phyloP scores from a whole-genome alignment of 2,329 filamentous ascomycete species.

The Colletotrichum truncatum region DNA sequence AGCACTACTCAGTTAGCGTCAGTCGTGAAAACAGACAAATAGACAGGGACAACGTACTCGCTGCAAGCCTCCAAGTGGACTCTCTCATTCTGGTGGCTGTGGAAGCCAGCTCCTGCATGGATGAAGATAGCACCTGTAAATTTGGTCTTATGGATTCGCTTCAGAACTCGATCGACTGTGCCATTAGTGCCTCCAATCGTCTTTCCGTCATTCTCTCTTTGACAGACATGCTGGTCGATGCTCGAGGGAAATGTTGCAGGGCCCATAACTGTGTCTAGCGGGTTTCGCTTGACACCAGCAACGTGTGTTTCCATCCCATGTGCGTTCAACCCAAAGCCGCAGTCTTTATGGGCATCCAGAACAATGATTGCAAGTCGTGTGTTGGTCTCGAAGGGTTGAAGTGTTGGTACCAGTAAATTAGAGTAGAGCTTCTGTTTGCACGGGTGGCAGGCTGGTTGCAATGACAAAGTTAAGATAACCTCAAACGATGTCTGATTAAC shows the following conservation, averaged over 20 bases:
- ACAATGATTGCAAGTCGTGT: too few species aligned
- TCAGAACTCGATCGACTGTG: constrained; percentile 49
- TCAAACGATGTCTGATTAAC: too few species aligned
- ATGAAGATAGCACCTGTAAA: constrained; percentile 83
- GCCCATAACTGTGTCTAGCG: background rate
- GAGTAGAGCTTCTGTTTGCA: too few species aligned
- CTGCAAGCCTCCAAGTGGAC: constrained; percentile 87
- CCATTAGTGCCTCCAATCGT: constrained; percentile 47
- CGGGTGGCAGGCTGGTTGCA: too few species aligned
- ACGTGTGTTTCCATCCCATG: constrained; percentile 16
- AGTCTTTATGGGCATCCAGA: background rate
- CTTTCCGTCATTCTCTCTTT: background rate
- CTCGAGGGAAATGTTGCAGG: background rate
- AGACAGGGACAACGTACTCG: constrained; percentile 68
- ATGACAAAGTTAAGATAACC: too few species aligned
- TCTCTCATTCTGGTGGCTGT: constrained; percentile 86
- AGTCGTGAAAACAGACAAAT: background rate
- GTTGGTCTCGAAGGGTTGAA: background rate
- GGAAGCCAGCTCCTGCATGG: constrained; percentile 94
- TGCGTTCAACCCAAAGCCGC: background rate
- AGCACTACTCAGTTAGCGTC: constrained; percentile 70
- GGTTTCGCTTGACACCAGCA: background rate
- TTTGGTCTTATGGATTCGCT: constrained; percentile 44
- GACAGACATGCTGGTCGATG: background rate
- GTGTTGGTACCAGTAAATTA: too few species aligned